phyloP scores from a whole-genome alignment of 2,329 filamentous ascomycete species.

The Xylaria sp. region DNA sequence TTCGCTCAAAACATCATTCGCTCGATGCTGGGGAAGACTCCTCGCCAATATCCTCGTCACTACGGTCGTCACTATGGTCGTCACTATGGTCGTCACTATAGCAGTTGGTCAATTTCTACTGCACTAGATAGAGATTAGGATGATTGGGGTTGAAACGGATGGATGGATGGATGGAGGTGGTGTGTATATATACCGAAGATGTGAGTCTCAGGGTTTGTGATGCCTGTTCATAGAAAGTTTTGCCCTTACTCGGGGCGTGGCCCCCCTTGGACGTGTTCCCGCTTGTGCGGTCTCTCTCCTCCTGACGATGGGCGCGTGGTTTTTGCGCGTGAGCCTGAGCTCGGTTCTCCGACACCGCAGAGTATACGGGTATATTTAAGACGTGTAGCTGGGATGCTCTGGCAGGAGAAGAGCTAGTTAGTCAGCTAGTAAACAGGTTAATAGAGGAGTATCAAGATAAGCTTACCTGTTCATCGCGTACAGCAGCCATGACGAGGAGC shows the following conservation, averaged over 20 bases:
- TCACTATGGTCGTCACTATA: not conserved
- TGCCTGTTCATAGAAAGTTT: not conserved
- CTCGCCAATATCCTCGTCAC: not conserved
- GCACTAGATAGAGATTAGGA: not conserved
- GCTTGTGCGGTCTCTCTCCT: slow-evolving; percentile 20
- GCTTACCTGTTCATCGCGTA: slow-evolving; percentile 65
- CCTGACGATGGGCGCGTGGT: not conserved
- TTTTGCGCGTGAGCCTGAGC: not conserved
- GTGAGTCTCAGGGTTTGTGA: not conserved
- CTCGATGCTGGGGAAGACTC: not conserved
- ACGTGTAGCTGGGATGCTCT: slow-evolving; percentile 68
- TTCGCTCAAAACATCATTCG: not conserved
- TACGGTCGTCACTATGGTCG: too few relatives aligned
- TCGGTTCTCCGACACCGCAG: slow-evolving; percentile 60
- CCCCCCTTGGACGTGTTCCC: not conserved
- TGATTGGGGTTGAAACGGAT: too few relatives aligned
- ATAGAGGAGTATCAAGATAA: not conserved
- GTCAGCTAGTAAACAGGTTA: not conserved
- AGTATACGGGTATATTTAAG: slow-evolving; percentile 67
- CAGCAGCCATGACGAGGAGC: slow-evolving; percentile 68
- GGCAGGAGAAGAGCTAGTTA: not conserved
- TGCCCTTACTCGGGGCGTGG: not conserved
- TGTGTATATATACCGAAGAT: not conserved
- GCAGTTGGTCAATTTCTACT: too few relatives aligned
- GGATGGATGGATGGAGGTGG: not conserved